These are phyloP conservation scores for Glebionis coronaria DNA, from an alignment of 129 eudicot genomes.

Conservation along the genomic window DNA sequence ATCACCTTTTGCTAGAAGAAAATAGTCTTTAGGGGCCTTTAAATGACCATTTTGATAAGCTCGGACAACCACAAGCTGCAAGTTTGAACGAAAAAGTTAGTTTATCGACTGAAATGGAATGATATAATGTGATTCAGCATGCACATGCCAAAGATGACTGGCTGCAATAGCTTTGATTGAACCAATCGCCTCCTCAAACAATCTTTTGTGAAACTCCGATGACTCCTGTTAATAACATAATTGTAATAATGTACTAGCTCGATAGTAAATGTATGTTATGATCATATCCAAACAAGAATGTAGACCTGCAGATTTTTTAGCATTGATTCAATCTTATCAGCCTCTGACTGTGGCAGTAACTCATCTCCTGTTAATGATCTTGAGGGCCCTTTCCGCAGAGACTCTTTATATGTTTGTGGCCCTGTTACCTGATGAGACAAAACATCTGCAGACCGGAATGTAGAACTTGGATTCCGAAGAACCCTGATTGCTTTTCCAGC, in stretches of 20 bases:
- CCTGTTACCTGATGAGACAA: slow-evolving; percentile 41
- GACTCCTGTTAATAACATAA: slow-evolving; percentile 8
- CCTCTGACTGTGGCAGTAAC: too few relatives aligned
- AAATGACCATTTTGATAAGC: slow-evolving; percentile 90
- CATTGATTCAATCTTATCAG: too few relatives aligned
- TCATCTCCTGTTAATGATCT: slow-evolving; percentile 47
- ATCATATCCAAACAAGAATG: background rate
- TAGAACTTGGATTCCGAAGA: too few relatives aligned
- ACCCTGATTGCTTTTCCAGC: too few relatives aligned
- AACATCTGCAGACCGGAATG: slow-evolving; percentile 46
- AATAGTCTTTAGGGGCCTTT: slow-evolving; percentile 91
- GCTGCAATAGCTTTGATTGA: too few relatives aligned
- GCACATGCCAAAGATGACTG: too few relatives aligned
- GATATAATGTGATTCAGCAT: slow-evolving; percentile 12
- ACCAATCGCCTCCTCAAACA: too few relatives aligned
- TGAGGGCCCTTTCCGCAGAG: slow-evolving; percentile 21
- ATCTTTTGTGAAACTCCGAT: too few relatives aligned
- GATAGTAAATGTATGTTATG: background rate
- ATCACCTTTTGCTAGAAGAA: slow-evolving; percentile 95
- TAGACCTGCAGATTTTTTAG: slow-evolving; percentile 79
- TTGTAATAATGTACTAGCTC: background rate
- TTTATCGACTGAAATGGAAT: background rate
- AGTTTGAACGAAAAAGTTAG: slow-evolving; percentile 9
- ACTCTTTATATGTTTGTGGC: slow-evolving; percentile 33
- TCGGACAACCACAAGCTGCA: slow-evolving; percentile 94